Percentiles rank a stretch among this genome's conserved stretches.
These are phyloP conservation scores for Lachnellula arida DNA, from an alignment of 2,329 filamentous ascomycete species.

Conservation along the genomic window DNA sequence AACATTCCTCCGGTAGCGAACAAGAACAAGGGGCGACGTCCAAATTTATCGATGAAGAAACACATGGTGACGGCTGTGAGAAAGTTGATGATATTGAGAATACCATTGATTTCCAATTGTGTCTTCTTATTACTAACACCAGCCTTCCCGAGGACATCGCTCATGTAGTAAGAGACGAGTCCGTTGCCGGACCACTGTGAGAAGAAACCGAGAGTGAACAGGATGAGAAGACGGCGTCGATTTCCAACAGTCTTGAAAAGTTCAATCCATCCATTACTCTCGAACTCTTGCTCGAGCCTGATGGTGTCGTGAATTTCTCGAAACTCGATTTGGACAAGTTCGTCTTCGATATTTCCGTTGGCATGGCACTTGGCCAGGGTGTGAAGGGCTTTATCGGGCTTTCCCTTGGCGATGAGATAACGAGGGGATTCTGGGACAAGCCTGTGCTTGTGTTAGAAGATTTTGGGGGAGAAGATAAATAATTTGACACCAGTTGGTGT, in stretches of 20 bases:
- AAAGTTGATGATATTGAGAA: conserved; percentile 28
- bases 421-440: conserved; percentile 36
- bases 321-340: conserved; percentile 38
- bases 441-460: conserved; percentile 8
- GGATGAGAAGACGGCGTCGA: conserved; percentile 48
- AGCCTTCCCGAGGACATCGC: conserved; percentile 33
- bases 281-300: conserved; percentile 40
- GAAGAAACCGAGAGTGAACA: conserved; percentile 50
- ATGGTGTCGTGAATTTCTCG: conserved; percentile 42
- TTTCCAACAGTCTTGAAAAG: conserved; percentile 50
- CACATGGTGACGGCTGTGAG: conserved; percentile 22
- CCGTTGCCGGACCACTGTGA: conserved; percentile 55
- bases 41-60: conserved; percentile 30
- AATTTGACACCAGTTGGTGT: too few species aligned
- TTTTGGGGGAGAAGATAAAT: conserved; percentile 17
- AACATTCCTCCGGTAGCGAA: conserved; percentile 23
- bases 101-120: conserved; percentile 23
- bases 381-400: conserved; percentile 46
- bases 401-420: conserved; percentile 40
- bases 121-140: conserved; percentile 31
- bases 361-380: conserved; percentile 45
- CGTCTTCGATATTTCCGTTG: conserved; percentile 34
- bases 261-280: conserved; percentile 41
- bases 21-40: conserved; percentile 27
- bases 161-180: conserved; percentile 40